Conservation (phyloP, 2,329 filamentous ascomycete genomes). For the Arthrobotrys entomopaga region DNA sequence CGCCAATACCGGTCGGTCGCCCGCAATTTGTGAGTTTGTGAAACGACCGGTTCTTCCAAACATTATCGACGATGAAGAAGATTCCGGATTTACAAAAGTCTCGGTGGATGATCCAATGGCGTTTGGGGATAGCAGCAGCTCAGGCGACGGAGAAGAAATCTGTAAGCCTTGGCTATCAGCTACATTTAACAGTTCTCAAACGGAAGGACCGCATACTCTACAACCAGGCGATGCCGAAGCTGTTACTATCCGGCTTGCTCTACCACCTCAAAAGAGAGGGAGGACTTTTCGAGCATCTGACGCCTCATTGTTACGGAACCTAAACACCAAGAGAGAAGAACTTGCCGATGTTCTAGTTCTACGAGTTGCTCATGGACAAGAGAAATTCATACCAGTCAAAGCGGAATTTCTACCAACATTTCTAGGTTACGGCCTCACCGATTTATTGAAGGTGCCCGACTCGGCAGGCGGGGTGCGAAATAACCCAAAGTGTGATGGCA, state of each 20-base stretch:
- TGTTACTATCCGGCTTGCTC: slow-evolving; percentile 69
- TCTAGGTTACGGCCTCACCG: slow-evolving; percentile 86
- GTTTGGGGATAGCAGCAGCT: slow-evolving; percentile 34
- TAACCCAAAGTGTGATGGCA: slow-evolving; percentile 66
- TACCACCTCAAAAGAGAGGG: slow-evolving; percentile 70
- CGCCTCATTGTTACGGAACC: slow-evolving; percentile 68
- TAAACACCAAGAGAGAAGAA: slow-evolving; percentile 74
- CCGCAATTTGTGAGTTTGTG: slow-evolving; percentile 82
- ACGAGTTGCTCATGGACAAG: slow-evolving; percentile 81
- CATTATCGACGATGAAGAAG: slow-evolving; percentile 61
- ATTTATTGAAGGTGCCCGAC: slow-evolving; percentile 85
- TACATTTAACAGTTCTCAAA: slow-evolving; percentile 23
- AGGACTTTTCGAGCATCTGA: slow-evolving; percentile 61
- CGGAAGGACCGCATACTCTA: slow-evolving; percentile 63
- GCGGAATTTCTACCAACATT: slow-evolving; percentile 82
- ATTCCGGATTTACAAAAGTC: slow-evolving; percentile 56
- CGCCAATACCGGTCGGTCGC: slow-evolving; percentile 87
- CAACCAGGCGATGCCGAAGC: slow-evolving; percentile 85
- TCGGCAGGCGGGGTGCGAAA: slow-evolving; percentile 76
- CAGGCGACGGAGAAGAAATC: slow-evolving; percentile 23
- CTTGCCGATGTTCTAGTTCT: slow-evolving; percentile 91
- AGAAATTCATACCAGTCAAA: slow-evolving; percentile 87
- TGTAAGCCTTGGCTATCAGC: slow-evolving; percentile 45
- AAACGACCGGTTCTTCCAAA: slow-evolving; percentile 71
- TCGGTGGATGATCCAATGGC: slow-evolving; percentile 57